Evolutionary conservation across 2,329 filamentous ascomycete genomes (phyloP).

Genomic region (Trichoderma sp.): DNA sequence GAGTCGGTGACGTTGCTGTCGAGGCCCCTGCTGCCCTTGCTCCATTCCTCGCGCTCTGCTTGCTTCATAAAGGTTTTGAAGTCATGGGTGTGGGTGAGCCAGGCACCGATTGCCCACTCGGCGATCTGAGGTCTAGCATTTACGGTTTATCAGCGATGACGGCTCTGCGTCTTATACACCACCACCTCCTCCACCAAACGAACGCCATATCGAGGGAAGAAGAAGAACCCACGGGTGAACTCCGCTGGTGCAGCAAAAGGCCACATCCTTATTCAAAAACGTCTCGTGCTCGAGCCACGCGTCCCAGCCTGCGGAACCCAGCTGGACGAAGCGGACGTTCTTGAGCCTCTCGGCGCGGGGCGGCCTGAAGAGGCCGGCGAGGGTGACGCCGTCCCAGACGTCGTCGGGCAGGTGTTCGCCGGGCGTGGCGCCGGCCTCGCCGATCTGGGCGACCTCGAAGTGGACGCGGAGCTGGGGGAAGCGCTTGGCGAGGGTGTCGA

Average conservation of each 20-base stretch:
- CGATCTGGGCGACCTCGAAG: conserved; percentile 37
- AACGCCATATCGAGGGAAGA: background rate
- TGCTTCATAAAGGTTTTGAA: conserved; percentile 38
- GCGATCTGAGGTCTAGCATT: conserved; percentile 43
- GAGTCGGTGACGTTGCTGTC: conserved; percentile 38
- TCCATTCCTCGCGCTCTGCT: conserved; percentile 39
- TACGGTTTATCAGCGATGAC: too few species aligned
- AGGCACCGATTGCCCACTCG: conserved; percentile 46
- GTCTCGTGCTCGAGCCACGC: conserved; percentile 42
- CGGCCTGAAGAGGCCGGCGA: conserved; percentile 41
- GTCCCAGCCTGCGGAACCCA: conserved; percentile 49
- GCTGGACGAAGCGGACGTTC: conserved; percentile 49
- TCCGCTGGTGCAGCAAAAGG: conserved; percentile 48
- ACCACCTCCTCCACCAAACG: background rate
- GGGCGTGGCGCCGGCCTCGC: conserved; percentile 29
- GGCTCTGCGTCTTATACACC: background rate
- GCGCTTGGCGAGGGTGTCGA: conserved; percentile 38
- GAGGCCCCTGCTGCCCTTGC: conserved; percentile 16
- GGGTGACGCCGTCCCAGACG: conserved; percentile 46
- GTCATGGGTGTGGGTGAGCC: conserved; percentile 40
- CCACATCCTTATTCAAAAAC: conserved; percentile 42
- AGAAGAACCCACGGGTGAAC: conserved; percentile 44
- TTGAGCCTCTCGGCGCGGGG: conserved; percentile 39
- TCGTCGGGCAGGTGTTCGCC: conserved; percentile 38
- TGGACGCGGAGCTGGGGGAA: conserved; percentile 46